Evolutionary conservation across 345 rosid genomes (phyloP).

Genomic region (Tarenaya hassleriana): DNA sequence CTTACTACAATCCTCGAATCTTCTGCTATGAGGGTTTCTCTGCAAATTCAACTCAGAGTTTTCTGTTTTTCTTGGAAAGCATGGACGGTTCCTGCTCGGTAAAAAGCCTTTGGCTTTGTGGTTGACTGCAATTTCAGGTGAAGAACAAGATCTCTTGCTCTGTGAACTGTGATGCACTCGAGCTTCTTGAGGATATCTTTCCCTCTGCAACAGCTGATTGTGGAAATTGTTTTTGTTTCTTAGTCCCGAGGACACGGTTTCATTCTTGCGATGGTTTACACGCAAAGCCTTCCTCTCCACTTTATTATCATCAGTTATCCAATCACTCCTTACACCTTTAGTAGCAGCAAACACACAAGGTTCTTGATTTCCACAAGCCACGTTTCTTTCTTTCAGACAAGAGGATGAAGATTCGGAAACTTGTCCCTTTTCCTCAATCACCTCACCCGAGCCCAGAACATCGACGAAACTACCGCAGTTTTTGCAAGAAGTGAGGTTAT

Average conservation of each 20-base stretch:
- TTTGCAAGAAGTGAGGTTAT: constrained; percentile 43
- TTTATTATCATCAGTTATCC: too few relatives aligned
- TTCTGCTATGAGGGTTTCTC: constrained; percentile 31
- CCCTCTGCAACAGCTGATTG: constrained; percentile 30
- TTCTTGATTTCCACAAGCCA: constrained; percentile 29
- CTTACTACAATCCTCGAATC: constrained; percentile 33
- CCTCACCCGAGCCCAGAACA: constrained; percentile 29
- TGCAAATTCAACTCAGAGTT: constrained; percentile 28
- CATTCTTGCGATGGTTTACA: constrained; percentile 39
- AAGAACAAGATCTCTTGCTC: constrained; percentile 38
- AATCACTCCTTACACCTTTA: constrained; percentile 25
- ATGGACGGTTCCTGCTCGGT: constrained; percentile 39
- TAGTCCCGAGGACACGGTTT: constrained; percentile 19
- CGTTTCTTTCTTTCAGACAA: constrained; percentile 30
- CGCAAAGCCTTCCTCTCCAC: constrained; percentile 6
- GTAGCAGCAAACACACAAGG: constrained; percentile 15
- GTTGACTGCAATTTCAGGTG: constrained; percentile 32
- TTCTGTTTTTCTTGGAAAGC: constrained; percentile 32
- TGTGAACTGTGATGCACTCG: constrained; percentile 32
- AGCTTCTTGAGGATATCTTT: constrained; percentile 33
- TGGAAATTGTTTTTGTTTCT: constrained; percentile 29
- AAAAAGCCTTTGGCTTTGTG: constrained; percentile 50
- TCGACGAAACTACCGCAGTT: constrained; percentile 61
- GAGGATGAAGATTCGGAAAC: constrained; percentile 19
- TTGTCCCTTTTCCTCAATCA: constrained; percentile 20